Conservation (phyloP, 108 stramenopile genomes). For the Fistulifera solaris region DNA sequence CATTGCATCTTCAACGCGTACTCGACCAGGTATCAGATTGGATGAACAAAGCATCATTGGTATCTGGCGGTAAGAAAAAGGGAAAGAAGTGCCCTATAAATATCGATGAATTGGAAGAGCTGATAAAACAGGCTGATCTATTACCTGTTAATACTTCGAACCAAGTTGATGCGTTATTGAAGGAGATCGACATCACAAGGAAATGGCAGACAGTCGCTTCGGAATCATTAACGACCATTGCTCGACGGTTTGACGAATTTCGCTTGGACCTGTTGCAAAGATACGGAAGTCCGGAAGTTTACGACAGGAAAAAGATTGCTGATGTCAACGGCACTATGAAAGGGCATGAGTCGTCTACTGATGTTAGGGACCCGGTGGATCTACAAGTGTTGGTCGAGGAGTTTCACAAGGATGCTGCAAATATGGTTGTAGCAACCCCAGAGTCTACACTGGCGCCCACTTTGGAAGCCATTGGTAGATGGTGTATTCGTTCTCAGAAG, state of each 20-base stretch:
- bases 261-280: conserved; percentile 16
- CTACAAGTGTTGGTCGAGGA: conserved; percentile 27
- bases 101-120: conserved; percentile 1
- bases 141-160: conserved; percentile 40
- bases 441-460: conserved; percentile 39
- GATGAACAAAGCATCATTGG: conserved; percentile 28
- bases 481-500: conserved; percentile 35
- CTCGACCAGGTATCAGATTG: conserved; percentile 30
- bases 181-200: conserved; percentile 27
- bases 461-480: conserved; percentile 38
- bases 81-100: background rate
- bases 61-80: conserved; percentile 25
- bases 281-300: conserved; percentile 25
- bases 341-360: conserved; percentile 1
- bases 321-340: background rate
- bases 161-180: conserved; percentile 35
- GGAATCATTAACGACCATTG: conserved; percentile 33
- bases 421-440: conserved; percentile 27
- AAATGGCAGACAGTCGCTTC: conserved; percentile 43
- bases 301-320: conserved; percentile 8
- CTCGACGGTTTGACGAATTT: conserved; percentile 33
- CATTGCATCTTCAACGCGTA: conserved; percentile 32
- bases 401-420: conserved; percentile 30
- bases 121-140: conserved; percentile 19
- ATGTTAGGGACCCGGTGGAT: background rate